Conservation (phyloP, 805 yeast species). For the Candida caryicola region DNA sequence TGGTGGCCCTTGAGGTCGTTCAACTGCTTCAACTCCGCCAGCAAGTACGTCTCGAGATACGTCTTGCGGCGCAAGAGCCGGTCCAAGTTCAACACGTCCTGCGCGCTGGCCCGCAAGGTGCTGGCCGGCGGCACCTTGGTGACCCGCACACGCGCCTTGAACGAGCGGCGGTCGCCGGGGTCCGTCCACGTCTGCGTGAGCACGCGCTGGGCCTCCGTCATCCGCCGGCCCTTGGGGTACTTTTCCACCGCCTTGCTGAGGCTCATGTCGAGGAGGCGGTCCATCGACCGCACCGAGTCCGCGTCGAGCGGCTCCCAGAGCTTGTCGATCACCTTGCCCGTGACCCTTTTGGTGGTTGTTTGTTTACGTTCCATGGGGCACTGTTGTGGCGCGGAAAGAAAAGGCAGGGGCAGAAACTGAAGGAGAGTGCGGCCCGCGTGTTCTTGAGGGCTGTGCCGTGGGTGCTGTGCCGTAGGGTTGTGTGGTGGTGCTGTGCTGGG, state of each 20-base stretch:
- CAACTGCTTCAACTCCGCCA: constrained; percentile 40
- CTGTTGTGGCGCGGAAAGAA: too few species aligned
- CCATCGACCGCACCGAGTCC: constrained; percentile 14
- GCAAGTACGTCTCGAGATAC: constrained; percentile 33
- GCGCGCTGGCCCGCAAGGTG: constrained; percentile 12
- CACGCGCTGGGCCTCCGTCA: constrained; percentile 22
- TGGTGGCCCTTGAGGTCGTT: constrained; percentile 28
- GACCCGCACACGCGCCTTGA: constrained; percentile 19
- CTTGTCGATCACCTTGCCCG: constrained; percentile 25
- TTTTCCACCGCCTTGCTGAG: constrained; percentile 24
- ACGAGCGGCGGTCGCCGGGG: constrained; percentile 17
- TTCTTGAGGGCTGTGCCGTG: not conserved
- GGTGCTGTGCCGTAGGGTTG: not conserved
- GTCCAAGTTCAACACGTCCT: constrained; percentile 25
- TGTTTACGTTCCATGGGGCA: not conserved
- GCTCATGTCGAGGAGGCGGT: constrained; percentile 25
- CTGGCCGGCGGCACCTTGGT: constrained; percentile 27
- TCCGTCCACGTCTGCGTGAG: constrained; percentile 25
- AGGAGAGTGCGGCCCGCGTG: too few species aligned
- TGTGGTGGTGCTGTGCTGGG: not conserved
- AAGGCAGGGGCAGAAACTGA: too few species aligned
- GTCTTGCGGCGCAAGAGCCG: constrained; percentile 21
- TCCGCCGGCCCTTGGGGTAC: constrained; percentile 15
- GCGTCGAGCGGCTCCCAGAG: constrained; percentile 30
- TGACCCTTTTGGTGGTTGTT: constrained; percentile 10